A percentile compares a stretch with the other conserved stretches of the same genome.
Conservation (phyloP, 139 green algal genomes). For the Chlorella vulgaris region DNA sequence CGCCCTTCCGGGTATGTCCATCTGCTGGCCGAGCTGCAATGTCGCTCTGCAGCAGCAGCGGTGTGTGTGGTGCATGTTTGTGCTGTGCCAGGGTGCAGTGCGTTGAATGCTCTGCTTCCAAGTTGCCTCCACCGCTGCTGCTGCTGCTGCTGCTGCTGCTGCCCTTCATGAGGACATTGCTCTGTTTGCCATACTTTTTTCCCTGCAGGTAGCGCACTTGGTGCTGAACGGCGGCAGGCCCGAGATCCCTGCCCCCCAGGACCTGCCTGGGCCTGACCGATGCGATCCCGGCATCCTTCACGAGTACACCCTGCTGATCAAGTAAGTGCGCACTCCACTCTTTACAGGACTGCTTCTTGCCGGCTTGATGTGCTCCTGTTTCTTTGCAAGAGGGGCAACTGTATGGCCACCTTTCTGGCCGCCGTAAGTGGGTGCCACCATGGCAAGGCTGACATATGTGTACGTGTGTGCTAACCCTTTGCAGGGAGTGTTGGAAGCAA, state of each 20-base stretch:
- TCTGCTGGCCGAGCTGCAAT: too few species aligned
- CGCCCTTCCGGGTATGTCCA: not conserved
- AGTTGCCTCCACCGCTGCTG: too few species aligned
- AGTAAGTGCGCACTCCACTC: not conserved
- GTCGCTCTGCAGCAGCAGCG: too few species aligned
- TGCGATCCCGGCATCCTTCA: not conserved
- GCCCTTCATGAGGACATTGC: not conserved
- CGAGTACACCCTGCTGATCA: not conserved
- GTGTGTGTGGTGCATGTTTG: too few species aligned
- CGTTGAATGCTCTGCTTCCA: too few species aligned
- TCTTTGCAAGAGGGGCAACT: too few species aligned
- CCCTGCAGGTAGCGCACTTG: not conserved
- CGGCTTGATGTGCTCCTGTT: not conserved
- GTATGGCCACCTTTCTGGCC: not conserved
- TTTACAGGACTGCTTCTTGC: not conserved
- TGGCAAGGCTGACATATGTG: too few species aligned
- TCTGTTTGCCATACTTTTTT: not conserved
- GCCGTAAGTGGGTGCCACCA: not conserved
- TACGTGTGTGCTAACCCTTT: too few species aligned
- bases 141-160: not conserved
- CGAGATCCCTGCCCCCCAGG: not conserved
- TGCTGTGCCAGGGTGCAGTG: too few species aligned
- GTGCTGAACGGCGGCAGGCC: not conserved
- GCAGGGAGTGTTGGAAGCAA: slow-evolving; percentile 17
- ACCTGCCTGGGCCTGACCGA: not conserved